Evolutionary conservation across 768 basidiomycete genomes (phyloP).

Genomic region (Rossbeevera mucosa): DNA sequence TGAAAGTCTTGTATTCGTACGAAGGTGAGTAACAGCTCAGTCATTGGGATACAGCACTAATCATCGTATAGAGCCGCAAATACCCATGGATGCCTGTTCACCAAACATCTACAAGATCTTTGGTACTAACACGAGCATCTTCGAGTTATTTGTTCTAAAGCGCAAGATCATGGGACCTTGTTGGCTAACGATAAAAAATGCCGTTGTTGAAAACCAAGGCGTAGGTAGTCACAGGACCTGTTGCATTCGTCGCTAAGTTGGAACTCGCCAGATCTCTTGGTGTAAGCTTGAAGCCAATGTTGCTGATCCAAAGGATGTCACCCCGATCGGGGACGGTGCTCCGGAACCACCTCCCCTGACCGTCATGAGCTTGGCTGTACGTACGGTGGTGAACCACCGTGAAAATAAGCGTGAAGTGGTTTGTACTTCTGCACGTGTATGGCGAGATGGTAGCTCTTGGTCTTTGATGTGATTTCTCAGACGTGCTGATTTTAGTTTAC

Average conservation of each 20-base stretch:
- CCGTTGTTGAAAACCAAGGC: constrained; percentile 69
- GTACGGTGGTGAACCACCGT: constrained; percentile 90
- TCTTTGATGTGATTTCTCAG: background rate
- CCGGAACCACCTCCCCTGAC: constrained; percentile 82
- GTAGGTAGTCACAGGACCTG: constrained; percentile 43
- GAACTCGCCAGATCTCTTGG: constrained; percentile 78
- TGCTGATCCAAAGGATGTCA: constrained; percentile 82
- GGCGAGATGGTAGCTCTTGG: constrained; percentile 59
- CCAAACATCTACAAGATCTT: constrained; percentile 85
- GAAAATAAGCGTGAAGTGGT: constrained; percentile 94
- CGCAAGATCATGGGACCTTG: constrained; percentile 99
- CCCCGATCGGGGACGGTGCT: constrained; percentile 74
- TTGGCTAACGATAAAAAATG: constrained; percentile 85
- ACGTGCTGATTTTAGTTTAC: constrained; percentile 1
- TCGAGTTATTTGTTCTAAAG: constrained; percentile 90
- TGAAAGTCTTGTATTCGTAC: constrained; percentile 92
- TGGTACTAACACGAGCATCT: constrained; percentile 88
- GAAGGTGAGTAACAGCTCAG: constrained; percentile 49
- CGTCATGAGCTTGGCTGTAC: constrained; percentile 80
- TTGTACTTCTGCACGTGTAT: constrained; percentile 77
- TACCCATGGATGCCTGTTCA: constrained; percentile 69
- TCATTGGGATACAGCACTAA: background rate
- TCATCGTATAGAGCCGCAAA: constrained; percentile 32
- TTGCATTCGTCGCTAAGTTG: background rate
- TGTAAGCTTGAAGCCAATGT: constrained; percentile 90